Evolutionary conservation across 768 basidiomycete species (phyloP), one percentile per base, ranked within the genome.

Genomic region (Kwoniella sp.): DNA sequence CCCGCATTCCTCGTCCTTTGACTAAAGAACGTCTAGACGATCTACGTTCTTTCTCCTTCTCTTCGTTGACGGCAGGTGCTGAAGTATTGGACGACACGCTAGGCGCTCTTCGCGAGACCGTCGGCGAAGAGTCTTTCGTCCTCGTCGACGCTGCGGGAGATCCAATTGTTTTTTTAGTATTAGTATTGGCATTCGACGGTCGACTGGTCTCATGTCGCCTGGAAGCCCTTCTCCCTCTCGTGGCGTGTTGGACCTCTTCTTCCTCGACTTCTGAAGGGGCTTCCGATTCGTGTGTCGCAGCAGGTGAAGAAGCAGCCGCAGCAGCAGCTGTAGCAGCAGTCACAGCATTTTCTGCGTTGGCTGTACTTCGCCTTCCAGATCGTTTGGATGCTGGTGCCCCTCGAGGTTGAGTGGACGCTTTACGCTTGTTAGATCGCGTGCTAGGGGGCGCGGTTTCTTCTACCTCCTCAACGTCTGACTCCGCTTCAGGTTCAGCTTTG

Each of bases 41-140:
- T 29, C 60, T 19, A 10, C 60, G 49, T 36, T 62, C 60, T 25
- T 30, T 36, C 55, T 62, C 60, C 33, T 30, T 36, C 55, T 36
- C 27, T 40, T 51, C 37, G 6, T 48, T 50, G 6, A 29, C 47
- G 8, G 57, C 64, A 15, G 64, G 69, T 15, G 67, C 60, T 2
- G 70, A 70, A 7, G 62, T 60, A 15, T 59, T 65, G 9, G 71
- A 72, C 6, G 59, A 29, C 0, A 75, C 73, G 2, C 67, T 68
- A 5, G 67, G 54, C 26, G 68, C 70, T 12, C 46, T n/a, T 25
- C 70, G 62, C 1, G 72, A 74, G 1, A 53, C 55, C n/a, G 68
- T 54, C n/a, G 72, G 72, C 13, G 72, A 74, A 5, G 67, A 67
- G 4, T 64, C 65, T 55, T 63, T 67, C 5, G 68, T 68, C 22